A percentile compares a stretch with the other conserved stretches of the same genome.
These are phyloP conservation scores for Triangularia verruculosa DNA, from an alignment of 2,329 filamentous ascomycete species.

Conservation along the genomic window DNA sequence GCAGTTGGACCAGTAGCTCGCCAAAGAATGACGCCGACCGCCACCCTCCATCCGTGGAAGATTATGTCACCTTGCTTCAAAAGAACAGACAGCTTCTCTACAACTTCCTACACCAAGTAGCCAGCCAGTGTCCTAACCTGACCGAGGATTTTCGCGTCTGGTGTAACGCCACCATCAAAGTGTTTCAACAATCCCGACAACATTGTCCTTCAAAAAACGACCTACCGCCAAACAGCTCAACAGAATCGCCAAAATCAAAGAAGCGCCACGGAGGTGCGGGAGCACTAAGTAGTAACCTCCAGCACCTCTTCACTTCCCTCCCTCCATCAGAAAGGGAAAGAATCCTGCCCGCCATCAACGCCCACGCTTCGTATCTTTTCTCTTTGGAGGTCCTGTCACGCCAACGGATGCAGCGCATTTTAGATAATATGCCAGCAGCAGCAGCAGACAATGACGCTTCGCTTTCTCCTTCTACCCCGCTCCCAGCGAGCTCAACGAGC, in stretches of 20 bases:
- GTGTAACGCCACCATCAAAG: conserved; percentile 53
- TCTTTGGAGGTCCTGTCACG: conserved; percentile 53
- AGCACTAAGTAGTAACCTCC: conserved; percentile 40
- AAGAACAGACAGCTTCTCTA: conserved; percentile 63
- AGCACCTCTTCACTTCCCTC: conserved; percentile 46
- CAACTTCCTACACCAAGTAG: conserved; percentile 68
- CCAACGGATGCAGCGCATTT: conserved; percentile 54
- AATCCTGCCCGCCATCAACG: conserved; percentile 54
- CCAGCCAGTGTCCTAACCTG: conserved; percentile 64
- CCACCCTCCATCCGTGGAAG: conserved; percentile 60
- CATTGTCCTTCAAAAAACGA: background rate
- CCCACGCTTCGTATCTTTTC: conserved; percentile 59
- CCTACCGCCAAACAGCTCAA: conserved; percentile 16
- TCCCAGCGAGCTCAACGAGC: conserved; percentile 7
- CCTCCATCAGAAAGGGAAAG: conserved; percentile 42
- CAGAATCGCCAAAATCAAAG: conserved; percentile 16
- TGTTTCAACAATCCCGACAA: conserved; percentile 45
- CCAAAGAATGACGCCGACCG: conserved; percentile 28
- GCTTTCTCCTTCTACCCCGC: background rate
- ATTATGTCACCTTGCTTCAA: conserved; percentile 66
- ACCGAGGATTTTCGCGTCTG: conserved; percentile 59
- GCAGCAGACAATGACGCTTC: too few species aligned
- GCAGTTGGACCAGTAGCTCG: background rate
- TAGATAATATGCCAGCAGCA: conserved; percentile 37
- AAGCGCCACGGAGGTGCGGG: conserved; percentile 36